Evolutionary conservation across 148 eudicot species (phyloP).

Genomic region (Vaccinium vitisidaea): DNA sequence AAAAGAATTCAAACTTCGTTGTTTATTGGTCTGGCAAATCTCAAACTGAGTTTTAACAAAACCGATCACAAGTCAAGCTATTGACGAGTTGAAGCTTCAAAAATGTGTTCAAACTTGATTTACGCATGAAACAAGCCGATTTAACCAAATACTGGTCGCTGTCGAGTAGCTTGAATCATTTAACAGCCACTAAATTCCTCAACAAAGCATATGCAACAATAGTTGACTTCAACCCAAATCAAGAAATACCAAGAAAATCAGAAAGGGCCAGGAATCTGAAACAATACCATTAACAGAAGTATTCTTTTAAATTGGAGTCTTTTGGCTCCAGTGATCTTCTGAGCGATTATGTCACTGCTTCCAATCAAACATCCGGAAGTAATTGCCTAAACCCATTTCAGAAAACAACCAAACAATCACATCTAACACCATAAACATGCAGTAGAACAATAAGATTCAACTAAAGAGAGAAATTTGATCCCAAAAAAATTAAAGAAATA

Average conservation of each 20-base stretch:
- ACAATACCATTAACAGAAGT: constrained; percentile 51
- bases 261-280: not conserved
- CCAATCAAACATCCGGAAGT: constrained; percentile 57
- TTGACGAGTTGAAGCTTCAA: not conserved
- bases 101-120: not conserved
- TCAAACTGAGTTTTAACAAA: not conserved
- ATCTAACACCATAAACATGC: not conserved
- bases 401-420: constrained; percentile 14
- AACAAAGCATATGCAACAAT: not conserved
- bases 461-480: not conserved
- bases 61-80: not conserved
- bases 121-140: not conserved
- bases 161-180: not conserved
- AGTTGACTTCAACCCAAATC: not conserved
- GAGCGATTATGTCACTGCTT: constrained; percentile 55
- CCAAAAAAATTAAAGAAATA: not conserved
- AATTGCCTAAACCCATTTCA: constrained; percentile 39
- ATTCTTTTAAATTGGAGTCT: constrained; percentile 46
- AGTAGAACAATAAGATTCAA: not conserved
- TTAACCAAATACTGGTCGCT: not conserved
- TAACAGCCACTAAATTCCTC: not conserved
- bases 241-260: not conserved
- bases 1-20: not conserved
- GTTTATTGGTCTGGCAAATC: not conserved
- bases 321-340: constrained; percentile 59